A percentile compares a stretch with the other conserved stretches of the same genome.
These are phyloP conservation scores for Leucocoprinus leucothites DNA, from an alignment of 768 basidiomycete genomes.

Conservation along the genomic window DNA sequence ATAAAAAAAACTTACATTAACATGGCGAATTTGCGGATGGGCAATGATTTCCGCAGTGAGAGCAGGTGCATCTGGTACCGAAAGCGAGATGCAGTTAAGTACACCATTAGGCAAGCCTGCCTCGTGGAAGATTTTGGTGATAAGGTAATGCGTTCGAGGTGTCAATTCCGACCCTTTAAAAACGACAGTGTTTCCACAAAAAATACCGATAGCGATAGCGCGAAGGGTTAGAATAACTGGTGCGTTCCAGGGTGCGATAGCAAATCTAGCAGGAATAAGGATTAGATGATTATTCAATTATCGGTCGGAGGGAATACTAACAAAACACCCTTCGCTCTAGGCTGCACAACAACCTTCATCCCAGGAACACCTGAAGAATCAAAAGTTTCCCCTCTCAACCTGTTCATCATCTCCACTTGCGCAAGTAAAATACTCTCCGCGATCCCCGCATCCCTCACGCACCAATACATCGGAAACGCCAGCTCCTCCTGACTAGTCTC, in stretches of 20 bases:
- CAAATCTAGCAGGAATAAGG: conserved; percentile 45
- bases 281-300: too few relatives aligned
- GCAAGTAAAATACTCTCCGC: conserved; percentile 25
- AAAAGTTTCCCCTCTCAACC: conserved; percentile 41
- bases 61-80: conserved; percentile 37
- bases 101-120: conserved; percentile 63
- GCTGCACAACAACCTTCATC: conserved; percentile 39
- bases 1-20: too few relatives aligned
- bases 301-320: too few relatives aligned
- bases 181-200: conserved; percentile 57
- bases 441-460: conserved; percentile 21
- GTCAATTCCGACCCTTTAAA: conserved; percentile 50
- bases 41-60: conserved; percentile 51
- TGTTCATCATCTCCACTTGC: conserved; percentile 30
- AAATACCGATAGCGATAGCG: conserved; percentile 41
- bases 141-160: conserved; percentile 43
- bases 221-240: conserved; percentile 42
- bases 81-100: conserved; percentile 51
- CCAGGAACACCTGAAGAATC: conserved; percentile 40
- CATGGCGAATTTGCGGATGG: conserved; percentile 47
- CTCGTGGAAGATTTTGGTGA: conserved; percentile 46
- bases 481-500: conserved; percentile 36
- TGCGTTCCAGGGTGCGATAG: conserved; percentile 57
- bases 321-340: conserved; percentile 52
- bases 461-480: conserved; percentile 28